These are phyloP conservation scores for Ceratocystis smalleyi DNA, from an alignment of 2,329 filamentous ascomycete species.

Conservation along the genomic window DNA sequence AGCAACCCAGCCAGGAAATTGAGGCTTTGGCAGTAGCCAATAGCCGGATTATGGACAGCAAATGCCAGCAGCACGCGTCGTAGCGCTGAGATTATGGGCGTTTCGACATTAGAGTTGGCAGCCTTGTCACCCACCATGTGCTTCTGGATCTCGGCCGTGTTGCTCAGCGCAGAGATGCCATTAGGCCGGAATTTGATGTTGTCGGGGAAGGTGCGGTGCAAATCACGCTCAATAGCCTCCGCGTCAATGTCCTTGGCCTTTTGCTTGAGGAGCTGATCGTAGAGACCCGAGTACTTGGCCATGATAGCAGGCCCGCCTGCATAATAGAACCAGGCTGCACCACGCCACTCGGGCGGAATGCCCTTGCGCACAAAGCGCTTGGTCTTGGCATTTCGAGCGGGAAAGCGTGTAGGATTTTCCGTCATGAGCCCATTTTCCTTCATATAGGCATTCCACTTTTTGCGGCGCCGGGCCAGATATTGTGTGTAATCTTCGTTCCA, in stretches of 20 bases:
- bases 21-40: slow-evolving; percentile 89
- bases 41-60: slow-evolving; percentile 74
- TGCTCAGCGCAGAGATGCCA: slow-evolving; percentile 25
- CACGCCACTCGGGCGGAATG: slow-evolving; percentile 83
- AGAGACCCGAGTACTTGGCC: slow-evolving; percentile 60
- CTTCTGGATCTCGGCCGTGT: slow-evolving; percentile 24
- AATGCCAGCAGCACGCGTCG: slow-evolving; percentile 80
- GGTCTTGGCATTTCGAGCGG: slow-evolving; percentile 62
- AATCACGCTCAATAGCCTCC: slow-evolving; percentile 83
- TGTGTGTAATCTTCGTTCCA: slow-evolving; percentile 65
- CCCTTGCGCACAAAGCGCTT: slow-evolving; percentile 87
- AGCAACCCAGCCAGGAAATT: slow-evolving; percentile 89
- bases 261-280: slow-evolving; percentile 51
- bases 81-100: slow-evolving; percentile 60
- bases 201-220: slow-evolving; percentile 89
- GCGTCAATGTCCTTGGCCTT: slow-evolving; percentile 56
- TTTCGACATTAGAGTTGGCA: slow-evolving; percentile 13
- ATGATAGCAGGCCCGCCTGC: slow-evolving; percentile 71
- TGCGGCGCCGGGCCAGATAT: slow-evolving; percentile 56
- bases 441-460: slow-evolving; percentile 70
- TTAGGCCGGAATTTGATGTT: slow-evolving; percentile 74
- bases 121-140: slow-evolving; percentile 30
- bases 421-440: slow-evolving; percentile 61
- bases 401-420: slow-evolving; percentile 59
- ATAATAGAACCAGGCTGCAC: slow-evolving; percentile 96